Conservation (phyloP, 2,329 filamentous ascomycete genomes). For the Exophiala spinifera region DNA sequence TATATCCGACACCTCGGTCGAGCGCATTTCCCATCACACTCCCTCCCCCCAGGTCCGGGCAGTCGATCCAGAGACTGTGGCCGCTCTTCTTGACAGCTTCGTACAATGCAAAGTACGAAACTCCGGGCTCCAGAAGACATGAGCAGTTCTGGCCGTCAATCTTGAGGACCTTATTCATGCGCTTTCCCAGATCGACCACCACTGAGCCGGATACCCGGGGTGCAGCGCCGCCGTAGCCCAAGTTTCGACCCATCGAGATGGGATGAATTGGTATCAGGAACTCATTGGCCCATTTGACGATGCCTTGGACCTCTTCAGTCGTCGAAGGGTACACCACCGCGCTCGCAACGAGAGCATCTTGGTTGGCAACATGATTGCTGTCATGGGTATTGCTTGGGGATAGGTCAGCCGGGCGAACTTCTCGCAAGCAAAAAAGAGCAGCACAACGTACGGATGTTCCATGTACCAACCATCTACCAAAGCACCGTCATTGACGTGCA, state of each 20-base stretch:
- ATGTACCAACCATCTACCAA: conserved; percentile 12
- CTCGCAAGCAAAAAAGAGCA: neutral
- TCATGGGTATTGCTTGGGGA: conserved; percentile 8
- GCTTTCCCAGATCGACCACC: conserved; percentile 41
- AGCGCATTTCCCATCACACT: conserved; percentile 36
- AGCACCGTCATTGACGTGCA: conserved; percentile 8
- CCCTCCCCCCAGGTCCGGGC: conserved; percentile 35
- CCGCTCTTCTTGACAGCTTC: conserved; percentile 37
- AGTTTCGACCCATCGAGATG: conserved; percentile 16
- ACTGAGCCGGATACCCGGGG: conserved; percentile 44
- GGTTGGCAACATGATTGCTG: conserved; percentile 10
- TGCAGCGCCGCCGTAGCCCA: conserved; percentile 44
- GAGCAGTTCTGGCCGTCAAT: conserved; percentile 38
- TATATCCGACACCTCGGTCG: conserved; percentile 37
- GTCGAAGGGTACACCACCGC: conserved; percentile 11
- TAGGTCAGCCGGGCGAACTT: neutral
- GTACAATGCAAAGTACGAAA: conserved; percentile 41
- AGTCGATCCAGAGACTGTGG: conserved; percentile 45
- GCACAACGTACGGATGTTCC: conserved; percentile 7
- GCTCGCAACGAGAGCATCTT: conserved; percentile 11
- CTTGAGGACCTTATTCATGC: conserved; percentile 41
- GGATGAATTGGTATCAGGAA: conserved; percentile 38
- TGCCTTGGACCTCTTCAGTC: conserved; percentile 18
- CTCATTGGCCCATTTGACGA: conserved; percentile 28
- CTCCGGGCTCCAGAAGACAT: conserved; percentile 44